Conservation (phyloP, 179 eudicot species). For the Nepenthes alata region DNA sequence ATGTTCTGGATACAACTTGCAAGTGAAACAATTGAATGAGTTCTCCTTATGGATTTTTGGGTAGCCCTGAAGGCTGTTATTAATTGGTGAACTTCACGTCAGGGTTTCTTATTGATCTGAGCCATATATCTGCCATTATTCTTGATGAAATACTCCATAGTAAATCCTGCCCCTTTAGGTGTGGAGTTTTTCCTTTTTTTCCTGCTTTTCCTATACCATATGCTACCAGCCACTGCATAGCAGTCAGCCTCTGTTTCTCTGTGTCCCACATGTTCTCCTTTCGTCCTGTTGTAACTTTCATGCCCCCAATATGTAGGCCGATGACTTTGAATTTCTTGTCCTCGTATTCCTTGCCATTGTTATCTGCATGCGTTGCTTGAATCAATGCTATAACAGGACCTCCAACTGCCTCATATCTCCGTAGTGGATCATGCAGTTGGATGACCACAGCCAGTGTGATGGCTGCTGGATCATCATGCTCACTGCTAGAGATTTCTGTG, state of each 20-base stretch:
- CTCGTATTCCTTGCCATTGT: conserved; percentile 13
- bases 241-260: conserved; percentile 80
- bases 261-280: conserved; percentile 62
- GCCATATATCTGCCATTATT: conserved; percentile 98
- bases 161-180: conserved; percentile 38
- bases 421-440: conserved; percentile 70
- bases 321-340: conserved; percentile 41
- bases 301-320: conserved; percentile 69
- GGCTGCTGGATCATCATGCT: conserved; percentile 10
- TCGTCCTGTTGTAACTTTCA: conserved; percentile 41
- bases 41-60: not conserved
- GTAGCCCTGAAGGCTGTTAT: not conserved
- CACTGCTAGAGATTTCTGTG: not conserved
- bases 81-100: conserved; percentile 62
- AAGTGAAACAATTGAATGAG: not conserved
- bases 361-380: conserved; percentile 28
- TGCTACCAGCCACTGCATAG: conserved; percentile 86
- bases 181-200: conserved; percentile 34
- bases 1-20: too few relatives aligned
- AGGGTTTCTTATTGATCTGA: conserved; percentile 75
- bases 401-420: conserved; percentile 84
- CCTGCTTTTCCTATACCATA: conserved; percentile 51
- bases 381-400: conserved; percentile 61
- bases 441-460: conserved; percentile 34
- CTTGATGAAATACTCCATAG: conserved; percentile 90